phyloP scores from a whole-genome alignment of 202 grass and related monocot genomes.

The Dendrocalamus latiflorus region DNA sequence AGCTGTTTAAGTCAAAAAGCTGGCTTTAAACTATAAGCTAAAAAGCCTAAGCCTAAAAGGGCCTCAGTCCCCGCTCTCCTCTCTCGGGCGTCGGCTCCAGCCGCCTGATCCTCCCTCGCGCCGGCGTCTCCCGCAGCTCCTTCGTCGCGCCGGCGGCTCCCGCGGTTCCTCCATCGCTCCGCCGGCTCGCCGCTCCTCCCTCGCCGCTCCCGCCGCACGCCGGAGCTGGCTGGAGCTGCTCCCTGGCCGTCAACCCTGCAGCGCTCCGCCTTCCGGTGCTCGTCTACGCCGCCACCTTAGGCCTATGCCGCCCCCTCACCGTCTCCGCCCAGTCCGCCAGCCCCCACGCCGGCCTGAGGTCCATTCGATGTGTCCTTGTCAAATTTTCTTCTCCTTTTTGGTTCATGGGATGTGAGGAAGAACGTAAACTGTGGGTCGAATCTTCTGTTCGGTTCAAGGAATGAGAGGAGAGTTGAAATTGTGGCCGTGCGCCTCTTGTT shows the following conservation, averaged over 20 bases:
- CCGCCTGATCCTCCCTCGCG: no score
- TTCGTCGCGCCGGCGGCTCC: no score
- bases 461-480: neutral
- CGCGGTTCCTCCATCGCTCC: no score
- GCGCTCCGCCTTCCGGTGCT: neutral
- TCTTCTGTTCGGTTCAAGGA: neutral
- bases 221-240: neutral
- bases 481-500: neutral
- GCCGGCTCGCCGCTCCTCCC: no score
- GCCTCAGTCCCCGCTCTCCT: no score
- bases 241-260: neutral
- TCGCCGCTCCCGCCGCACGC: neutral
- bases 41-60: no score
- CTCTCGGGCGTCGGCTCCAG: no score
- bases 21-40: no score
- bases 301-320: constrained; percentile 19
- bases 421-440: no score
- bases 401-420: neutral
- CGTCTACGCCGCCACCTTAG: neutral
- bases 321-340: constrained; percentile 14
- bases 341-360: constrained; percentile 22
- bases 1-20: no score
- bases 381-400: neutral
- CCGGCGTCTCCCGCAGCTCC: no score
- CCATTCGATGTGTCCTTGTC: neutral